phyloP scores from a whole-genome alignment of 495 filamentous ascomycete species.

The Penicillium alfredii region DNA sequence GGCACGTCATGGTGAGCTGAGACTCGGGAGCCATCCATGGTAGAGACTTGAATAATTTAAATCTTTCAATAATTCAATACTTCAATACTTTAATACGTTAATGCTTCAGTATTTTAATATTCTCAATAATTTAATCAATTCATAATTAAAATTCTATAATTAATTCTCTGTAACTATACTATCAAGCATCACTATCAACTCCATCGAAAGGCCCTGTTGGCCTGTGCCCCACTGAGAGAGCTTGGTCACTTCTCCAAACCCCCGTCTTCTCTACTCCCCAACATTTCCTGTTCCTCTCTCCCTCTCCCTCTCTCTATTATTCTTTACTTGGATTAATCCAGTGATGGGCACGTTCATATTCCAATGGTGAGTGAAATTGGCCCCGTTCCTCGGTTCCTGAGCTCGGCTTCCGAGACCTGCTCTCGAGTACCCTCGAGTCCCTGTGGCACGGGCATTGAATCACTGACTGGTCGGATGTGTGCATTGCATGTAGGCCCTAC shows the following conservation, averaged over 20 bases:
- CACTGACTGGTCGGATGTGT: constrained; percentile 30
- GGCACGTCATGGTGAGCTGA: constrained; percentile 64
- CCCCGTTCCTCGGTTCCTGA: not conserved
- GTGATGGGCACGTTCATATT: constrained; percentile 40
- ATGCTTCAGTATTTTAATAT: no score
- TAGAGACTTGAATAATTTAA: no score
- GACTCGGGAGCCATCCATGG: no score
- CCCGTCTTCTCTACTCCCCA: not conserved
- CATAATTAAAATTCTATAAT: no score
- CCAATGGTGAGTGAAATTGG: constrained; percentile 34
- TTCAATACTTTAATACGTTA: no score
- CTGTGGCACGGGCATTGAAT: constrained; percentile 17
- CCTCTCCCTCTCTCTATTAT: not conserved
- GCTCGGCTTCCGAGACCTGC: constrained; percentile 1
- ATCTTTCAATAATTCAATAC: no score
- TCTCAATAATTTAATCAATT: no score
- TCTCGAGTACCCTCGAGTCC: constrained; percentile 4
- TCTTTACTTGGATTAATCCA: not conserved
- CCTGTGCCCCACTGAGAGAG: constrained; percentile 19
- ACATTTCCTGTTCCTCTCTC: constrained; percentile 1
- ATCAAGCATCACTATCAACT: no score
- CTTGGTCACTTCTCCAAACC: not conserved
- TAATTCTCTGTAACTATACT: no score
- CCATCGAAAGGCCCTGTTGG: no score
- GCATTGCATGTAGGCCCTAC: constrained; percentile 55